Percentiles rank a stretch among this genome's conserved stretches.
These are phyloP conservation scores for Amanita thiersii DNA, from an alignment of 768 basidiomycete species.

Conservation along the genomic window DNA sequence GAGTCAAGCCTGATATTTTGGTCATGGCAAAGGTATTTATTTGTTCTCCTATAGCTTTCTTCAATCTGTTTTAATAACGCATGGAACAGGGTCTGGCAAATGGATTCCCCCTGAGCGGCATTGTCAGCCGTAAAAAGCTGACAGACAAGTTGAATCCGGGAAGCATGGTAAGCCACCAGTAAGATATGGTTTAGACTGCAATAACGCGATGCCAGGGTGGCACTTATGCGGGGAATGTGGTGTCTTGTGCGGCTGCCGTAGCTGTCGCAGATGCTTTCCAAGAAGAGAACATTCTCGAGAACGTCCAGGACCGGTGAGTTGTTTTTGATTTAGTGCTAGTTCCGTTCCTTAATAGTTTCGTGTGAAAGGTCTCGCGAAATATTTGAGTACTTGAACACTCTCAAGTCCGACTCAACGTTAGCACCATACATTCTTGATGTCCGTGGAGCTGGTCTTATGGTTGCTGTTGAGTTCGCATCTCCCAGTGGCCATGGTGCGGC, in stretches of 20 bases:
- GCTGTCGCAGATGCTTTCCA: slow-evolving; percentile 73
- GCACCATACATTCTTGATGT: slow-evolving; percentile 69
- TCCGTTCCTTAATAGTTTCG: not conserved
- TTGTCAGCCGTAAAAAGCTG: slow-evolving; percentile 73
- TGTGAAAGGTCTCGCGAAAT: slow-evolving; percentile 60
- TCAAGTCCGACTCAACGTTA: slow-evolving; percentile 48
- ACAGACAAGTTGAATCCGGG: slow-evolving; percentile 75
- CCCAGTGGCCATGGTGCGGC: slow-evolving; percentile 40
- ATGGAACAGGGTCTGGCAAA: slow-evolving; percentile 65
- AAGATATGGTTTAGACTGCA: not conserved
- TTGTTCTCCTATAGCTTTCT: not conserved
- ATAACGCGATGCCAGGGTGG: slow-evolving; percentile 45
- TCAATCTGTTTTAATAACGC: not conserved
- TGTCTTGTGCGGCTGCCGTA: slow-evolving; percentile 84
- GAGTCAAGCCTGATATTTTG: slow-evolving; percentile 83
- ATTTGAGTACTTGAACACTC: slow-evolving; percentile 45
- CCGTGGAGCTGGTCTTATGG: slow-evolving; percentile 86
- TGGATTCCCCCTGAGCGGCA: slow-evolving; percentile 88
- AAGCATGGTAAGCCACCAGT: slow-evolving; percentile 49
- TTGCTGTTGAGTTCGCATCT: slow-evolving; percentile 71
- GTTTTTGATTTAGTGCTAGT: not conserved
- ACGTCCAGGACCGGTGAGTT: slow-evolving; percentile 62
- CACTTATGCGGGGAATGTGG: slow-evolving; percentile 89
- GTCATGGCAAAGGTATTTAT: slow-evolving; percentile 71
- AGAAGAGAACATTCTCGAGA: slow-evolving; percentile 76